Evolutionary conservation across 2,329 filamentous ascomycete genomes (phyloP).

Genomic region (Pseudogymnoascus sp.): DNA sequence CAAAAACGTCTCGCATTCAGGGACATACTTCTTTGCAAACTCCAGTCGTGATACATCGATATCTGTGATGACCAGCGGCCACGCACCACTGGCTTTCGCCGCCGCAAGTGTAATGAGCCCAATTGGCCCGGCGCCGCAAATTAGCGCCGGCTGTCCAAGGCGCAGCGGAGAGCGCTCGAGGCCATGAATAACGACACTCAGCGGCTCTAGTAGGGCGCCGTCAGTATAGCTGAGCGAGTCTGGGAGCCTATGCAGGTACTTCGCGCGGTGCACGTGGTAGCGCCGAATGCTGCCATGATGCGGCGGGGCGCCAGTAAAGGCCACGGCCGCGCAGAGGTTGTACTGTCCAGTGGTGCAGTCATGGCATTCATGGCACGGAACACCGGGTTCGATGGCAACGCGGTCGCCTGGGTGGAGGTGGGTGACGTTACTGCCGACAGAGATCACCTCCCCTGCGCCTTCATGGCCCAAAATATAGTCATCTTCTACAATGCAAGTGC

Average conservation of each 20-base stretch:
- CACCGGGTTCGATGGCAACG: conserved; percentile 61
- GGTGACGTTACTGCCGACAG: conserved; percentile 48
- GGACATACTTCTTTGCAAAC: conserved; percentile 53
- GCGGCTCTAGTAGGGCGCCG: conserved; percentile 57
- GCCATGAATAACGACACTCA: conserved; percentile 58
- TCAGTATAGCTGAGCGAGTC: conserved; percentile 50
- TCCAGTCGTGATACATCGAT: conserved; percentile 48
- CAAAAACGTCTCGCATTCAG: conserved; percentile 47
- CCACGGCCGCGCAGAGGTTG: conserved; percentile 57
- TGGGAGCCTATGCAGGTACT: conserved; percentile 51
- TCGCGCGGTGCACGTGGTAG: conserved; percentile 55
- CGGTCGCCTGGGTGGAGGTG: conserved; percentile 50
- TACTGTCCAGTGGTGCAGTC: conserved; percentile 54
- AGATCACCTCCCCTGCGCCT: conserved; percentile 53
- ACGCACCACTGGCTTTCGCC: conserved; percentile 54
- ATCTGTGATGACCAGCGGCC: conserved; percentile 59
- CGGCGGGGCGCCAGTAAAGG: conserved; percentile 56
- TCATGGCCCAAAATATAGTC: conserved; percentile 66
- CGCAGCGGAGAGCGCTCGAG: no score
- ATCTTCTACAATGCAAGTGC: conserved; percentile 55
- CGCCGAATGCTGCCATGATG: conserved; percentile 54
- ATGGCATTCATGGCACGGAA: conserved; percentile 56
- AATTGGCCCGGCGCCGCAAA: conserved; percentile 60
- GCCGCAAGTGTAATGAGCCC: conserved; percentile 52
- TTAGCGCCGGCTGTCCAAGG: conserved; percentile 44